Evolutionary conservation across 371 early-diverging fungal genomes (phyloP).

Genomic region (Nematocida displodere): DNA sequence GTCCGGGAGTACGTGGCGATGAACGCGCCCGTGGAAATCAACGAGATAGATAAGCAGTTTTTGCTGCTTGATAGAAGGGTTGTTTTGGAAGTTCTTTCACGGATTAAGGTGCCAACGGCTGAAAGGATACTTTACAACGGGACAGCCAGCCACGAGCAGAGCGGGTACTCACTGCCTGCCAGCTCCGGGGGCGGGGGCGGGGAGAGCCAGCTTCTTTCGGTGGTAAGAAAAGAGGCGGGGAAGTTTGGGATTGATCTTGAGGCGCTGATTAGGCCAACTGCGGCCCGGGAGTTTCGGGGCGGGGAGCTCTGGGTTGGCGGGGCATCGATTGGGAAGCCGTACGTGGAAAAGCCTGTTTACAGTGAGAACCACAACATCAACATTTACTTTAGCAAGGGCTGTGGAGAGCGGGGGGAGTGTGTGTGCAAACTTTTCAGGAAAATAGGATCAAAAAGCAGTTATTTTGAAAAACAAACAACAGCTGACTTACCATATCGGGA

Average conservation of each 20-base stretch:
- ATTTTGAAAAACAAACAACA: constrained; percentile 67
- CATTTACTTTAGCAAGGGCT: constrained; percentile 77
- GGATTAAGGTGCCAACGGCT: constrained; percentile 78
- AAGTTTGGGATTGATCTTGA: constrained; percentile 1
- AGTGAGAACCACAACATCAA: constrained; percentile 92
- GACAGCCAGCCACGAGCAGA: neutral
- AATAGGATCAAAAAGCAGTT: constrained; percentile 86
- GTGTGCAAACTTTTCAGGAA: constrained; percentile 85
- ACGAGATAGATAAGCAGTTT: constrained; percentile 79
- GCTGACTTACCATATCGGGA: constrained; percentile 67
- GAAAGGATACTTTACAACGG: constrained; percentile 68
- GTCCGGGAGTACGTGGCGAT: constrained; percentile 77
- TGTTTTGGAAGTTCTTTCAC: constrained; percentile 75
- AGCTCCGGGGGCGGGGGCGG: neutral
- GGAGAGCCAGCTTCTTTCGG: neutral
- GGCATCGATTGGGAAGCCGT: constrained; percentile 74
- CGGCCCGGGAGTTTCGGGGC: constrained; percentile 66
- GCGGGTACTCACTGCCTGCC: neutral
- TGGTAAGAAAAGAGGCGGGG: constrained; percentile 55
- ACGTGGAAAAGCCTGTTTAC: constrained; percentile 89
- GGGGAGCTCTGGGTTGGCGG: constrained; percentile 73
- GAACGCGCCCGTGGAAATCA: constrained; percentile 77
- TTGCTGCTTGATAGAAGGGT: constrained; percentile 80
- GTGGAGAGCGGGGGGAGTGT: constrained; percentile 68
- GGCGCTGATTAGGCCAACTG: constrained; percentile 57